These are phyloP conservation scores for Rauvolfia tetraphylla DNA, from an alignment of 257 asterid species.

Conservation along the genomic window DNA sequence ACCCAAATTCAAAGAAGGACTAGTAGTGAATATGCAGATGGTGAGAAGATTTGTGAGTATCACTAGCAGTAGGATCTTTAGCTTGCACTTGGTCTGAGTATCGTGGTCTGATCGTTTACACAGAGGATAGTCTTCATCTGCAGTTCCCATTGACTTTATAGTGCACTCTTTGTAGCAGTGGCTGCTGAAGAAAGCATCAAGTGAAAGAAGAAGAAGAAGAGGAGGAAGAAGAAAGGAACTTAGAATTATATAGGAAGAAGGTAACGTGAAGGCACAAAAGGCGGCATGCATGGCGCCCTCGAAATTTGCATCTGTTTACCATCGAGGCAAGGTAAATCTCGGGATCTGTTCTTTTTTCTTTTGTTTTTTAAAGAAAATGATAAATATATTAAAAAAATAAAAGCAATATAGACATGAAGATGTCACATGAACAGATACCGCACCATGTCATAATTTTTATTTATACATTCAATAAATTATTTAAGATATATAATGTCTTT, in stretches of 20 bases:
- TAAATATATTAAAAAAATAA: too few species aligned
- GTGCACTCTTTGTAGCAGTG: not conserved
- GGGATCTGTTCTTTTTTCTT: too few species aligned
- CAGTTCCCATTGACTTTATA: slow-evolving; percentile 25
- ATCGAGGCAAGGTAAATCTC: too few species aligned
- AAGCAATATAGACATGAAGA: too few species aligned
- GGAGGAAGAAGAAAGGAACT: too few species aligned
- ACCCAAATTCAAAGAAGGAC: slow-evolving; percentile 20
- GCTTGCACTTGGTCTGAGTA: slow-evolving; percentile 32
- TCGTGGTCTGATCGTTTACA: slow-evolving; percentile 32
- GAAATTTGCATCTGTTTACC: too few species aligned
- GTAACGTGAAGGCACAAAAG: not conserved
- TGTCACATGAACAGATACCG: too few species aligned
- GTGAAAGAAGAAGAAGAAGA: slow-evolving; percentile 9
- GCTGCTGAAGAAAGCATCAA: not conserved
- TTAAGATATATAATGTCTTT: too few species aligned
- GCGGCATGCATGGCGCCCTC: not conserved
- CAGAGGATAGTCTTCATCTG: slow-evolving; percentile 29
- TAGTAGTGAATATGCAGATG: slow-evolving; percentile 37
- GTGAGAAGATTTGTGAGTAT: slow-evolving; percentile 45
- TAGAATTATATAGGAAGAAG: not conserved
- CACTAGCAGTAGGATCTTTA: slow-evolving; percentile 32
- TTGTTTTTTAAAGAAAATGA: too few species aligned
- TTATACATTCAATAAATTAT: too few species aligned
- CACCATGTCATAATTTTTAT: too few species aligned